Evolutionary conservation across 1,139 yeast genomes (phyloP), one percentile per base, ranked within the genome.

Genomic region (Chernovozyma sophiae-reginae): DNA sequence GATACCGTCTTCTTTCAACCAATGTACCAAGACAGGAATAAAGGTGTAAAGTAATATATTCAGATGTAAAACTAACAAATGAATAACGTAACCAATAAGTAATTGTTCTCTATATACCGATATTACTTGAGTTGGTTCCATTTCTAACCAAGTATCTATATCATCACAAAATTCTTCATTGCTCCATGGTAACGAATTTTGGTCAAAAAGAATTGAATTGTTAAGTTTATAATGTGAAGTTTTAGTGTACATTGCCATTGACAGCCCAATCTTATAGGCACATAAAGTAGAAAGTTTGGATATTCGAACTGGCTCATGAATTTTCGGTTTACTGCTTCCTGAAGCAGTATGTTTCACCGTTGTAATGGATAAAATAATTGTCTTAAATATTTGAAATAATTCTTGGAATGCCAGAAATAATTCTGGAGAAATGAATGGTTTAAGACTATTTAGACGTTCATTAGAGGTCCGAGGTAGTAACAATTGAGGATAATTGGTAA

Each of bases 71-170:
- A 58, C 56, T 5, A 67, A 38, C 18, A 68, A 42, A 35, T 65
- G 68, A 4, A 64, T 36, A 11, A 68, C 42, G 43, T 68, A 68
- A 1, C 73, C 73, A 4, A 58, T 34, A 13, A 66, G 40, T 4
- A 66, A 38, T 22, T 56, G 58, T 14, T 40, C 36, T 22, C 58
- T 53, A 39, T 63, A 53, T 1, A 43, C 30, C 6, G 36, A 35
- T 4, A 51, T 48, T 6, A 65, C 42, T 13, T 47, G 34, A 11
- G 33, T 32, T 0, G 71, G 69, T 30, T 65, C 65, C 46, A 60
- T 43, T 23, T 51, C 57, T 10, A 67, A 51, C 72, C 72, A 68
- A n/a, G 47, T 53, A 36, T 66, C 72, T 3, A 68, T 58, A 36
- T 65, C 71, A 30, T 64, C 63, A 33, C 48, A 48, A 5, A 61